A percentile compares a stretch with the other conserved stretches of the same genome.
These are phyloP conservation scores for Novymonas esmeraldas DNA, from an alignment of 208 protist species.

Conservation along the genomic window DNA sequence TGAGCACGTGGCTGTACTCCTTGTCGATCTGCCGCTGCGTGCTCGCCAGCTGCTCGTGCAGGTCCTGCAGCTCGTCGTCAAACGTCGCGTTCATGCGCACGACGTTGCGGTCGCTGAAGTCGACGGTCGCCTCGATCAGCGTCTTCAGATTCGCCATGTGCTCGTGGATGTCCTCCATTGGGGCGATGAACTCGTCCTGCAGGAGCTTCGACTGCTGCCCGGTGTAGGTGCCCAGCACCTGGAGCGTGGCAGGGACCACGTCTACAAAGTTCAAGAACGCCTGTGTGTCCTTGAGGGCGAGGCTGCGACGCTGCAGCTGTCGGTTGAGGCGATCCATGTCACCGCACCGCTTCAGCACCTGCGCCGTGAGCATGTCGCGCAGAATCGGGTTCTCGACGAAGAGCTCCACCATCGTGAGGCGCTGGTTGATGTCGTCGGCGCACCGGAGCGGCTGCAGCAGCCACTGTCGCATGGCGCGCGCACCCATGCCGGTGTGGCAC, in stretches of 20 bases:
- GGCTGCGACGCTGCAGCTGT: slow-evolving; percentile 86
- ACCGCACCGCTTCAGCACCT: slow-evolving; percentile 90
- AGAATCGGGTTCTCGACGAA: slow-evolving; percentile 91
- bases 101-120: slow-evolving; percentile 75
- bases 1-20: slow-evolving; percentile 66
- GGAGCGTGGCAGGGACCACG: slow-evolving; percentile 61
- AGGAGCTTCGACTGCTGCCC: slow-evolving; percentile 77
- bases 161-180: slow-evolving; percentile 85
- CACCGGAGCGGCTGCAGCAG: slow-evolving; percentile 97
- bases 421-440: slow-evolving; percentile 90
- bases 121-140: slow-evolving; percentile 84
- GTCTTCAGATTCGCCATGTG: slow-evolving; percentile 80
- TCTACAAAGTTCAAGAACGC: slow-evolving; percentile 86
- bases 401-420: slow-evolving; percentile 93
- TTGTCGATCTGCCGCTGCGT: slow-evolving; percentile 80
- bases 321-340: slow-evolving; percentile 95
- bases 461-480: slow-evolving; percentile 96
- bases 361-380: slow-evolving; percentile 74
- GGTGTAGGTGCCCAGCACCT: slow-evolving; percentile 70
- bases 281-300: slow-evolving; percentile 89
- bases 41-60: slow-evolving; percentile 73
- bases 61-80: slow-evolving; percentile 91
- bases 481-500: slow-evolving; percentile 96
- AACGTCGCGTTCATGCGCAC: slow-evolving; percentile 93
- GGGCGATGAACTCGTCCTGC: slow-evolving; percentile 82